These are phyloP conservation scores for Dryas integrifolia DNA, from an alignment of 331 rosid genomes.

Conservation along the genomic window DNA sequence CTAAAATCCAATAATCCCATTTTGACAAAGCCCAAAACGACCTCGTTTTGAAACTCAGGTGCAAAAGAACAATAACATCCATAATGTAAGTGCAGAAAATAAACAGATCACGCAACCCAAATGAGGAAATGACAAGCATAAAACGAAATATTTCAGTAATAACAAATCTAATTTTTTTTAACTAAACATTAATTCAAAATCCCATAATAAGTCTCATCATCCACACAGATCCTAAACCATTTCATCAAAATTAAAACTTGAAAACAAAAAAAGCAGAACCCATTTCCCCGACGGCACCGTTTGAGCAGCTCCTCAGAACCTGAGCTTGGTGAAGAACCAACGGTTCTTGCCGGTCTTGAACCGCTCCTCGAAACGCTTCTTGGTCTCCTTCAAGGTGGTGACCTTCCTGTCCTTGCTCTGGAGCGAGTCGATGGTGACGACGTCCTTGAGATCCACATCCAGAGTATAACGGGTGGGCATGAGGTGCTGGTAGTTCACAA, in stretches of 20 bases:
- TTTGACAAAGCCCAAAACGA: background rate
- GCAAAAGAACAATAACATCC: background rate
- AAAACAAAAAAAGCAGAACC: background rate
- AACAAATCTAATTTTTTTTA: background rate
- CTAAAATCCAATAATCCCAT: background rate
- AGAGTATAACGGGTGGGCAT: constrained; percentile 76
- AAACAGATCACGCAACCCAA: too few relatives aligned
- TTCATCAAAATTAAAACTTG: constrained; percentile 1
- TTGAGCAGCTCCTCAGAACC: constrained; percentile 33
- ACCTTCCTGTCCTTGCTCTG: constrained; percentile 63
- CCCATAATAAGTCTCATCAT: constrained; percentile 4
- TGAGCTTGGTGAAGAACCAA: constrained; percentile 74
- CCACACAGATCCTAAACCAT: constrained; percentile 2
- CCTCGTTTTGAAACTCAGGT: background rate
- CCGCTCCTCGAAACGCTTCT: constrained; percentile 69
- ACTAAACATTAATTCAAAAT: constrained; percentile 2
- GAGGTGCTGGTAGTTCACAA: constrained; percentile 61
- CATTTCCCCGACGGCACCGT: background rate
- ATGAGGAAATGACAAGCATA: background rate
- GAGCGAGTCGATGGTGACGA: constrained; percentile 38
- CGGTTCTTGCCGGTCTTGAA: constrained; percentile 70
- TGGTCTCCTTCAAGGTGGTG: constrained; percentile 53
- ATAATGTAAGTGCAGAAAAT: background rate
- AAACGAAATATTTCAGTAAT: background rate
- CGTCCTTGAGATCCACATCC: constrained; percentile 71